Base-by-base conservation (phyloP, 345 rosid species). In the Salix caprea region DNA sequence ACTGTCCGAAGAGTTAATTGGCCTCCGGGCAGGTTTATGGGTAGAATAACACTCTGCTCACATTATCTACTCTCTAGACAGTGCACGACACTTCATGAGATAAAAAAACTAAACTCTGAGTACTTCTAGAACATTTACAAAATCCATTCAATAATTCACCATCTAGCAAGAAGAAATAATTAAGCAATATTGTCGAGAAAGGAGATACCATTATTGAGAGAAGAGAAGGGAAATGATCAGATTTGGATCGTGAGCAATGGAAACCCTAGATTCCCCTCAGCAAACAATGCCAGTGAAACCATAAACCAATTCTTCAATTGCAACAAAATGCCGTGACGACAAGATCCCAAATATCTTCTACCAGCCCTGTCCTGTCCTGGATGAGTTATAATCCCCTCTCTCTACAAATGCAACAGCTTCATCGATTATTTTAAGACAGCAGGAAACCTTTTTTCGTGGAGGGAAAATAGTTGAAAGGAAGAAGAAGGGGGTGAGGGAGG, bases 121-220 rank as follows among this genome's bases (percentile, higher is more conserved):
- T 11, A 56, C 62, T 8, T 56, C 28, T 44, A 56, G n/a, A 56
- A 56, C 28, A 5, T 56, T 56, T n/a, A 58, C 26, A 4, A 58
- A n/a, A n/a, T 58, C 11, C 12, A 23, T 10, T n/a, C 28, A 58
- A 58, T n/a, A 58, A 58, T n/a, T 10, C 10, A 23, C 6, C 62
- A n/a, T 1, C 4, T n/a, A n/a, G 12, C 37, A 40, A 60, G 13
- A 15, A 60, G 19, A 23, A 14, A 16, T 32, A 24, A 30, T 48
- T 18, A 3, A 68, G 44, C 36, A 78, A 34, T 28, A 42, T 16
- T 44, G 30, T 6, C 16, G 40, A 61, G 23, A 74, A 56, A 50
- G 52, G 64, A 73, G 60, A 1, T 23, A 85, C 90, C 90, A 87
- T 87, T 71, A 30, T 78, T 70, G 71, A 71, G 67, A 11, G 71